Evolutionary conservation across 129 eudicot species (phyloP), one percentile per base, ranked within the genome.

Genomic region (Escallonia herrerae): DNA sequence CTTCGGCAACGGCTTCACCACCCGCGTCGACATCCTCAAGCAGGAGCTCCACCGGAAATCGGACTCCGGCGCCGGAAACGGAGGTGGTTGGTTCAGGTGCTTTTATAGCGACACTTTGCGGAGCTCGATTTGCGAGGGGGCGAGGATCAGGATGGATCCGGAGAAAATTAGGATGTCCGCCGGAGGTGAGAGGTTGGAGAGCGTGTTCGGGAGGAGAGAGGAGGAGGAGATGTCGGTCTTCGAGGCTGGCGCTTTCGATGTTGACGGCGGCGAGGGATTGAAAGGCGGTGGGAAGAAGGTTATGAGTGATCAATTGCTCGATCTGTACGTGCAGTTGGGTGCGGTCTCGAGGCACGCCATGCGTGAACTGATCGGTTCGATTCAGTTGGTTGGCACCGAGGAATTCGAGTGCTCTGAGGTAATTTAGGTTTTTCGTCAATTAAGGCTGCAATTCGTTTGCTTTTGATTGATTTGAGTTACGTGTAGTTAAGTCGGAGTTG

Each of bases 101-200:
- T 45, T 45, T 45, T 45, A 45, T 2, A 45, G 49, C 9, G 49
- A 45, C 49, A 45, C 49, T 5, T 45, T 45, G 49, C 49, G 9
- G 49, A 45, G 49, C 9, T 45, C 49, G 1, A 45, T 45, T 5
- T 45, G 49, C 9, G 49, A 45, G 9, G 6, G 49, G 6, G 49
- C 7, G 49, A 45, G 49, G 49, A 45, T 45, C 49, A 5, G 49
- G 9, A 45, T 45, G 49, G 7, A 45, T 45, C 49, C 9, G 9
- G 49, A 45, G 9, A 45, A 45, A 45, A 45, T 45, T 5, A 45
- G 49, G 9, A 45, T 45, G 49, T 86, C 99, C 0, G 58, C 4
- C 4, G 99, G 99, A 1, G 99, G 99, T 0, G 99, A 94, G 88
- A 76, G n/a, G n/a, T 58, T 94, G 74, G 94, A 90, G 86, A 71